Conservation (phyloP, 73 alveolate species). For the Tetrahymena elliotti region DNA sequence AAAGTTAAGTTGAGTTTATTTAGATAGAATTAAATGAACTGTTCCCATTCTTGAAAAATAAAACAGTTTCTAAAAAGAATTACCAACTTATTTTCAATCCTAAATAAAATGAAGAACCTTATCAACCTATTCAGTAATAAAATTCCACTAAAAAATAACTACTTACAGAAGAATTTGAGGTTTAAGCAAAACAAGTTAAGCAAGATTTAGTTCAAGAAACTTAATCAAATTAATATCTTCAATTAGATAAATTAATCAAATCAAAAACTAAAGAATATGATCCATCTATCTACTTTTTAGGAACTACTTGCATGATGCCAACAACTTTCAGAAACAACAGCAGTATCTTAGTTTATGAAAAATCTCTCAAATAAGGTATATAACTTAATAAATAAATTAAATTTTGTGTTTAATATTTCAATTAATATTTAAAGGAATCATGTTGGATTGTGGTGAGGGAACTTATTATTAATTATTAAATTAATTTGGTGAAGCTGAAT, state of each 20-base stretch:
- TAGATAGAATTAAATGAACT: neutral
- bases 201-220: neutral
- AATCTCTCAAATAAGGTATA: neutral
- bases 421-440: neutral
- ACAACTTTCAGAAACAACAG: neutral
- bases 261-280: neutral
- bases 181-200: neutral
- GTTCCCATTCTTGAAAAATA: neutral
- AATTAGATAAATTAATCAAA: neutral
- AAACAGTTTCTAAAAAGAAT: neutral
- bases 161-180: neutral
- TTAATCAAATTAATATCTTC: neutral
- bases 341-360: neutral
- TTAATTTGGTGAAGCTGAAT: neutral
- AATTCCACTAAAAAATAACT: neutral
- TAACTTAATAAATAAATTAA: neutral
- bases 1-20: neutral
- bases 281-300: neutral
- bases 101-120: neutral
- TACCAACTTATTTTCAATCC: neutral
- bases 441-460: conserved; percentile 4
- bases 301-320: neutral
- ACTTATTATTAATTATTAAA: neutral
- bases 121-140: neutral
- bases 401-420: neutral